Evolutionary conservation across 177 flowering plant genomes (phyloP).

Genomic region (Telopea speciosissima): DNA sequence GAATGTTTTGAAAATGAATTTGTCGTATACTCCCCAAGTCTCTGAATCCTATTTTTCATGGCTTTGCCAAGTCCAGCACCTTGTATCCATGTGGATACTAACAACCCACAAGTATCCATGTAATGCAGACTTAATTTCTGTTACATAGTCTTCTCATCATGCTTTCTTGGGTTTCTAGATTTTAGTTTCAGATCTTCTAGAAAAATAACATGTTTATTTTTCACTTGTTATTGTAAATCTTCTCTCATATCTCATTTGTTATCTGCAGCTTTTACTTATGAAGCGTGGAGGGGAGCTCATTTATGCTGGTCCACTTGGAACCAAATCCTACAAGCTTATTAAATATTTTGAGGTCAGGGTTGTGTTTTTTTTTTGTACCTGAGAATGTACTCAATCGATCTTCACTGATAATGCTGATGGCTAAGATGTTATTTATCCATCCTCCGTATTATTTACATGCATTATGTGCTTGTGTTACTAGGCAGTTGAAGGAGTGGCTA

Average conservation of each 20-base stretch:
- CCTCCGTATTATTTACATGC: background rate
- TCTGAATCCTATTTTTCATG: too few species aligned
- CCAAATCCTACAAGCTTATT: constrained; percentile 66
- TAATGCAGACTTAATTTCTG: background rate
- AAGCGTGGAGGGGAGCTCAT: constrained; percentile 97
- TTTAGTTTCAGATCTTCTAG: background rate
- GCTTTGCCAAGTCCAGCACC: background rate
- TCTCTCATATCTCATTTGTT: constrained; percentile 2
- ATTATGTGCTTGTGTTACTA: constrained; percentile 17
- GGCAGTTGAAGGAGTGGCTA: constrained; percentile 81
- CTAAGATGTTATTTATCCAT: background rate
- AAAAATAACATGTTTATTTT: background rate
- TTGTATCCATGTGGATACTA: background rate
- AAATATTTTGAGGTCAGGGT: constrained; percentile 73
- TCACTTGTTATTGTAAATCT: background rate
- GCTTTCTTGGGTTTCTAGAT: background rate
- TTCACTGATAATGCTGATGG: background rate
- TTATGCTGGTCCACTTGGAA: constrained; percentile 94
- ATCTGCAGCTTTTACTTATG: constrained; percentile 83
- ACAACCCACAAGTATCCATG: background rate
- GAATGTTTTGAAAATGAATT: too few species aligned
- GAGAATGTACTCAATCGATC: background rate
- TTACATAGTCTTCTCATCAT: background rate
- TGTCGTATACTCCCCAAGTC: too few species aligned
- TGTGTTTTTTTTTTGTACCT: background rate